These are phyloP conservation scores for Vitellaria paradoxa DNA, from an alignment of 179 eudicot species.

Conservation along the genomic window DNA sequence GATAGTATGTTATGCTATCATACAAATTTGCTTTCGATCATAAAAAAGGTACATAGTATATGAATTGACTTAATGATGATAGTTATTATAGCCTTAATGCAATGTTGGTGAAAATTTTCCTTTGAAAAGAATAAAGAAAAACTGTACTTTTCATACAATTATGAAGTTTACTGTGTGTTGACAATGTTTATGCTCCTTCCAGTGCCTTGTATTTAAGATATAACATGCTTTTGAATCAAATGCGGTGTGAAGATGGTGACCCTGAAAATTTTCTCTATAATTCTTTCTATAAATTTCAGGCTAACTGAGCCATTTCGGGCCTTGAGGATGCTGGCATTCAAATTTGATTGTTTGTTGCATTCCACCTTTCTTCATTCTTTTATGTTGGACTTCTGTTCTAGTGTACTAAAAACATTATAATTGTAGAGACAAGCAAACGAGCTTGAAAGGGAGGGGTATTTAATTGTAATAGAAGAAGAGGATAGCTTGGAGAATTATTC, in stretches of 20 bases:
- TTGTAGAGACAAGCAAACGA: constrained; percentile 74
- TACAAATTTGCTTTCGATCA: too few species aligned
- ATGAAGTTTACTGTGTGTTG: background rate
- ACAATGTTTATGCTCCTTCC: constrained; percentile 16
- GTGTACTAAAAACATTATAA: constrained; percentile 8
- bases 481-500: constrained; percentile 78
- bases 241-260: constrained; percentile 90
- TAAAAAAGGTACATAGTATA: too few species aligned
- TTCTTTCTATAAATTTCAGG: constrained; percentile 92
- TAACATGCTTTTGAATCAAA: constrained; percentile 95
- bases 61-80: background rate
- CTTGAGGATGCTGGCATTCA: constrained; percentile 54
- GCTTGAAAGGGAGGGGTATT: constrained; percentile 75
- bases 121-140: background rate
- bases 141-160: background rate
- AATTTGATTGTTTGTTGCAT: constrained; percentile 9
- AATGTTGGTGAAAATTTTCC: background rate
- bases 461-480: constrained; percentile 82
- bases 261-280: constrained; percentile 95
- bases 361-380: background rate
- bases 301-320: constrained; percentile 86
- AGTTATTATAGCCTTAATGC: background rate
- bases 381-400: constrained; percentile 2
- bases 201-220: constrained; percentile 98
- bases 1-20: background rate